phyloP scores from a whole-genome alignment of 257 asterid genomes.

The Craterostigma plantagineum region DNA sequence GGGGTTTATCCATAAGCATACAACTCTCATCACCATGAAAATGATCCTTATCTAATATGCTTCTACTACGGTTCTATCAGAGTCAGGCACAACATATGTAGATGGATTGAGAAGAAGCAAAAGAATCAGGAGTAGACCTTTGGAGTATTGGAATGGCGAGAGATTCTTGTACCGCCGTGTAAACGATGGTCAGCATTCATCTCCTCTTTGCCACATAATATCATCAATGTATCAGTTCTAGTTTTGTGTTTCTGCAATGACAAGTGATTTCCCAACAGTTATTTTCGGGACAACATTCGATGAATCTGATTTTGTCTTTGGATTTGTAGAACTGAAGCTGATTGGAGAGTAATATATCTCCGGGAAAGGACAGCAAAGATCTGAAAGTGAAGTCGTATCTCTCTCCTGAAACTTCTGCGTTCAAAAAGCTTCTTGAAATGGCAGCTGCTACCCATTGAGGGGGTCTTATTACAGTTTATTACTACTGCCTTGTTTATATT shows the following conservation, averaged over 20 bases:
- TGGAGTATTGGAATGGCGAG: slow-evolving; percentile 91
- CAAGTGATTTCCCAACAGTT: neutral
- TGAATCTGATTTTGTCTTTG: neutral
- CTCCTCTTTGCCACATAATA: neutral
- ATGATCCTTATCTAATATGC: neutral
- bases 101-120: slow-evolving; percentile 79
- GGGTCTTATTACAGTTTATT: neutral
- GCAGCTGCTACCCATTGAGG: slow-evolving; percentile 47
- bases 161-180: slow-evolving; percentile 53
- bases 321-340: slow-evolving; percentile 49
- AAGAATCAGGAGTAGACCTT: slow-evolving; percentile 68
- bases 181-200: slow-evolving; percentile 38
- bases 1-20: neutral
- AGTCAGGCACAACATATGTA: slow-evolving; percentile 54
- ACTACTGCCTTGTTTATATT: no score
- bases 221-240: no score
- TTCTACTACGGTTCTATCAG: slow-evolving; percentile 18
- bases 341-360: slow-evolving; percentile 65
- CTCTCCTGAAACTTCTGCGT: slow-evolving; percentile 14
- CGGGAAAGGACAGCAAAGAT: slow-evolving; percentile 23
- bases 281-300: neutral
- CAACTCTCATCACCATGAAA: neutral
- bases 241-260: neutral
- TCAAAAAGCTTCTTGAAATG: slow-evolving; percentile 32
- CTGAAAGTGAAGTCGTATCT: slow-evolving; percentile 56